Evolutionary conservation across 2,329 filamentous ascomycete genomes (phyloP), one percentile per base, ranked within the genome.

Genomic region (Colletotrichum sp.): DNA sequence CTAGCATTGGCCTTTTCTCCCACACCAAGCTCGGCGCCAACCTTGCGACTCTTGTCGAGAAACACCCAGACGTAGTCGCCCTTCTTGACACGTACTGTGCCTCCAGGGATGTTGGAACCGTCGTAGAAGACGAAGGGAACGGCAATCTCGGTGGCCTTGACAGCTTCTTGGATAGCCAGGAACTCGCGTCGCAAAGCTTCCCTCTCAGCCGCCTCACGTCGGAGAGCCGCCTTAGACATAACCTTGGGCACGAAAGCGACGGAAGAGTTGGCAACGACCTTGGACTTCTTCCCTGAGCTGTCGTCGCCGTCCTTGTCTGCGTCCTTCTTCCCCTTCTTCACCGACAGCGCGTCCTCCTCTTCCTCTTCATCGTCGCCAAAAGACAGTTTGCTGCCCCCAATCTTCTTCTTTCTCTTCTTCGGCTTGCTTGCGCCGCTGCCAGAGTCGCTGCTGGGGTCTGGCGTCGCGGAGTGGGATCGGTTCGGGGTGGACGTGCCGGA

Each of bases 101-200:
- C 96, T 18, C 96, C 95, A 0, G 96, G 94, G 13, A 94, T 94
- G 83, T 97, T 96, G 26, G 95, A 95, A 18, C 97, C 97, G 79
- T 98, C 96, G 85, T 98, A 98, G 83, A 98, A 98, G 5, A 98
- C 95, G 83, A 98, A 99, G 0, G 97, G 97, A 36, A 99, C 93
- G 18, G 94, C 90, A 70, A 99, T 94, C 81, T 98, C 96, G 10
- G 96, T 96, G 24, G 92, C 92, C 85, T 97, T 98, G 78, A 98
- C 94, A 0, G 93, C 92, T 77, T 97, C 95, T 82, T 98, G 97
- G 74, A 96, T 90, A 12, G 88, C 88, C 61, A 98, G 83, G 80
- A 98, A 99, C 81, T 98, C 96, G 28, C 93, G 92, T 52, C 95
- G 91, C 56, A 98, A 84, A 0, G 95, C 91, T 16, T 97, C 95